phyloP scores from a whole-genome alignment of 2,329 filamentous ascomycete species.

The Diplodia scrobiculata region DNA sequence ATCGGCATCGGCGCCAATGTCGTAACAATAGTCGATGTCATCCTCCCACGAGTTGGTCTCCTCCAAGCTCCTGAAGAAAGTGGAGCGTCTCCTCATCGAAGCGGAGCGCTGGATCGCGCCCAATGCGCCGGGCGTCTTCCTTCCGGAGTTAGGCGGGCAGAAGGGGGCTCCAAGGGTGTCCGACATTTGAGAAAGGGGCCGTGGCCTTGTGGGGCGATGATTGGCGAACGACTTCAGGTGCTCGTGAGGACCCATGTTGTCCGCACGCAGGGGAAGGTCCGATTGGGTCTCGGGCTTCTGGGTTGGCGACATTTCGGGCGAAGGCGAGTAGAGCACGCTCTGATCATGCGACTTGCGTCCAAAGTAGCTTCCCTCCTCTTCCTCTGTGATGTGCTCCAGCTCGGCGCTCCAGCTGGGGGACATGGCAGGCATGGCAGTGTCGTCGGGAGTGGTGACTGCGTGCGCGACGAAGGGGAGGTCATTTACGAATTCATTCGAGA shows the following conservation, averaged over 20 bases:
- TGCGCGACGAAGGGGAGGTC: conserved; percentile 42
- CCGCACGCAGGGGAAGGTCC: conserved; percentile 23
- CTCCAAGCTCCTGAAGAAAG: conserved; percentile 24
- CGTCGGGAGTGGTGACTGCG: conserved; percentile 49
- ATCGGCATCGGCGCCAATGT: conserved; percentile 62
- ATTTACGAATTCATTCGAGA: conserved; percentile 33
- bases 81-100: conserved; percentile 26
- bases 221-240: conserved; percentile 28
- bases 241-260: conserved; percentile 23
- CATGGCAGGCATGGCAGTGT: conserved; percentile 39
- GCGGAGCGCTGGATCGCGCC: conserved; percentile 16
- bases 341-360: conserved; percentile 37
- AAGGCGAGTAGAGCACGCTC: conserved; percentile 33
- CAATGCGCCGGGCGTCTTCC: conserved; percentile 21
- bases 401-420: conserved; percentile 46
- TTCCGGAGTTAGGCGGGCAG: conserved; percentile 34
- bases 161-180: conserved; percentile 51
- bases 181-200: conserved; percentile 47
- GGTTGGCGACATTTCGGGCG: conserved; percentile 29
- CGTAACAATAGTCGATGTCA: conserved; percentile 64
- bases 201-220: conserved; percentile 11
- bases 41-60: conserved; percentile 57
- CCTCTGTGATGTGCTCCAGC: conserved; percentile 44
- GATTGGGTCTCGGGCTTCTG: conserved; percentile 21
- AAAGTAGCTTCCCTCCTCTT: conserved; percentile 36